phyloP scores from a whole-genome alignment of 2,329 filamentous ascomycete genomes.

The Aureobasidium sp. region DNA sequence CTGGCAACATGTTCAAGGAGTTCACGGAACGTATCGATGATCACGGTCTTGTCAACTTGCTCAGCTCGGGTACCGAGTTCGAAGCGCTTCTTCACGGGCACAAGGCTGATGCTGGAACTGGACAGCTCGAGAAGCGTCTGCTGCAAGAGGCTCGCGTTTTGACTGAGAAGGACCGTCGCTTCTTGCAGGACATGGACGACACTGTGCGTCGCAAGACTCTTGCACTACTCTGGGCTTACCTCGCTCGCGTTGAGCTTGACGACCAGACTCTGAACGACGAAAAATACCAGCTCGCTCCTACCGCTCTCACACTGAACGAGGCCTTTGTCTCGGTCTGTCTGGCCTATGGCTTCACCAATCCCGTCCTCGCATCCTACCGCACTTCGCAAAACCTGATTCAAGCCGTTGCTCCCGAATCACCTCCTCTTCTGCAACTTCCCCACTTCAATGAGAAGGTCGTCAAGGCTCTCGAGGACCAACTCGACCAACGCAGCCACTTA shows the following conservation, averaged over 20 bases:
- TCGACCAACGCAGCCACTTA: conserved; percentile 53
- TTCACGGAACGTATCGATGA: conserved; percentile 79
- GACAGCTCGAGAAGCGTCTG: conserved; percentile 75
- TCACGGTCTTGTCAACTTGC: conserved; percentile 66
- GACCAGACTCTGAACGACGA: conserved; percentile 69
- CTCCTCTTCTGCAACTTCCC: conserved; percentile 85
- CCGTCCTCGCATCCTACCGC: conserved; percentile 73
- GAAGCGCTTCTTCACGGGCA: conserved; percentile 65
- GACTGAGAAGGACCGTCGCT: conserved; percentile 63
- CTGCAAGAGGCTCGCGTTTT: conserved; percentile 56
- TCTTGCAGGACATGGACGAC: conserved; percentile 71
- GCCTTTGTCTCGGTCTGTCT: conserved; percentile 81
- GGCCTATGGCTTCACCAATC: conserved; percentile 74
- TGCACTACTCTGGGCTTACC: conserved; percentile 88
- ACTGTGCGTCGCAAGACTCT: conserved; percentile 76
- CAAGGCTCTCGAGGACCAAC: conserved; percentile 56
- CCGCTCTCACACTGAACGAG: conserved; percentile 76
- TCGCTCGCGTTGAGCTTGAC: conserved; percentile 77
- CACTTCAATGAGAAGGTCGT: conserved; percentile 62
- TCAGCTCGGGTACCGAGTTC: conserved; percentile 83
- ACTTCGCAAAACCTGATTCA: conserved; percentile 83
- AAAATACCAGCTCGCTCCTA: conserved; percentile 83
- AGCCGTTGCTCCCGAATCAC: conserved; percentile 72
- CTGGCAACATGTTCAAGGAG: conserved; percentile 88
- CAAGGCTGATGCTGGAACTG: conserved; percentile 69